phyloP scores from a whole-genome alignment of 148 eudicot species.

The Vaccinium myrtillus region DNA sequence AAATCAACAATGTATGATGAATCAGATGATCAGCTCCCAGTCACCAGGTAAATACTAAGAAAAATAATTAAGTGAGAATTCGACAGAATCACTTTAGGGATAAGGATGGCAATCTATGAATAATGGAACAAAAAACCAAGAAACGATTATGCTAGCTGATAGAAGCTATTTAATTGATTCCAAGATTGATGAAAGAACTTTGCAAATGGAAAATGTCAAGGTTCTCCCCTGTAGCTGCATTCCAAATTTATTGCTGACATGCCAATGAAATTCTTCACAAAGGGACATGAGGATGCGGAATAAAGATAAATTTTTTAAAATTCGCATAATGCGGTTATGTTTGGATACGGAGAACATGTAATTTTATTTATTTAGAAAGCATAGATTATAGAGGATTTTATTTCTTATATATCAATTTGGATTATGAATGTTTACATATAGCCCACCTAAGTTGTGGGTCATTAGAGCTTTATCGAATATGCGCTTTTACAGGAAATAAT shows the following conservation, averaged over 20 bases:
- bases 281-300: neutral
- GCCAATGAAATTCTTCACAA: neutral
- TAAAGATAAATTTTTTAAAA: neutral
- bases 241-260: neutral
- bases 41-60: neutral
- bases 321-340: neutral
- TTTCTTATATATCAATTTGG: neutral
- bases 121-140: neutral
- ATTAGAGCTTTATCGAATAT: too few species aligned
- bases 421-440: too few species aligned
- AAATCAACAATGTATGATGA: neutral
- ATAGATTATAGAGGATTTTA: neutral
- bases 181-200: neutral
- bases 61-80: neutral
- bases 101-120: neutral
- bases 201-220: neutral
- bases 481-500: too few species aligned
- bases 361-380: neutral
- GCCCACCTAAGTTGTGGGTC: too few species aligned
- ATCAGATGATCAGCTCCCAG: neutral
- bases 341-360: neutral
- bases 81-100: neutral
- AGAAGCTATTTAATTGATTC: slow-evolving; percentile 3
- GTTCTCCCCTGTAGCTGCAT: neutral
- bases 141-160: neutral